phyloP scores from a whole-genome alignment of 768 basidiomycete species.

The Trametopsis cervina region DNA sequence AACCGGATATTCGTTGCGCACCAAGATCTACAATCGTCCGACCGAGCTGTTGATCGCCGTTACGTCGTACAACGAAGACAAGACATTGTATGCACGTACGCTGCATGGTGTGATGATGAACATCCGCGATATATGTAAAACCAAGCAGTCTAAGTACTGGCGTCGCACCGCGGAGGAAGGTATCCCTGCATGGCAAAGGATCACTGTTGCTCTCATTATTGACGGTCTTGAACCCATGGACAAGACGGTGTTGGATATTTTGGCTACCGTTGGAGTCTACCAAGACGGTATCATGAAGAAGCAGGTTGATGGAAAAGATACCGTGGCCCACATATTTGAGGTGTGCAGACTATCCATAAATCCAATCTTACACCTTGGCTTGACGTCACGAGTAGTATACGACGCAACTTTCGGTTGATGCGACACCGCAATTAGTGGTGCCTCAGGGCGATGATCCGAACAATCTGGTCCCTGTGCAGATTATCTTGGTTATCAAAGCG shows the following conservation, averaged over 20 bases:
- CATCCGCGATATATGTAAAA: constrained; percentile 95
- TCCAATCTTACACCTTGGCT: neutral
- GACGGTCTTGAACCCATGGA: constrained; percentile 95
- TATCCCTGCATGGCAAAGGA: constrained; percentile 83
- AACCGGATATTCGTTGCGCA: constrained; percentile 79
- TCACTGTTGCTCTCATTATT: constrained; percentile 83
- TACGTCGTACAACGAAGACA: constrained; percentile 91
- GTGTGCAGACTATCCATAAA: constrained; percentile 22
- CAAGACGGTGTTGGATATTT: constrained; percentile 84
- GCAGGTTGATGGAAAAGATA: constrained; percentile 81
- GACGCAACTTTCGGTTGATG: constrained; percentile 89
- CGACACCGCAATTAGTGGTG: constrained; percentile 84
- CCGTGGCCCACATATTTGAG: constrained; percentile 95
- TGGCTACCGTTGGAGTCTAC: constrained; percentile 88
- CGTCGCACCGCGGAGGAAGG: constrained; percentile 76
- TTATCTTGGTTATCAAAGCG: constrained; percentile 87
- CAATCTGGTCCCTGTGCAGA: constrained; percentile 88
- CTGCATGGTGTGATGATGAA: constrained; percentile 97
- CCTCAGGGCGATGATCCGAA: constrained; percentile 87
- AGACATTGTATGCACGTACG: constrained; percentile 84
- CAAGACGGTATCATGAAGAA: constrained; percentile 97
- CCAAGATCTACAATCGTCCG: constrained; percentile 78
- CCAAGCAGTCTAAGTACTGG: constrained; percentile 93
- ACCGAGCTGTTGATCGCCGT: constrained; percentile 94
- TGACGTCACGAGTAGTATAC: constrained; percentile 60